phyloP scores from a whole-genome alignment of 2,329 filamentous ascomycete species.

The Chaetomium sp. region DNA sequence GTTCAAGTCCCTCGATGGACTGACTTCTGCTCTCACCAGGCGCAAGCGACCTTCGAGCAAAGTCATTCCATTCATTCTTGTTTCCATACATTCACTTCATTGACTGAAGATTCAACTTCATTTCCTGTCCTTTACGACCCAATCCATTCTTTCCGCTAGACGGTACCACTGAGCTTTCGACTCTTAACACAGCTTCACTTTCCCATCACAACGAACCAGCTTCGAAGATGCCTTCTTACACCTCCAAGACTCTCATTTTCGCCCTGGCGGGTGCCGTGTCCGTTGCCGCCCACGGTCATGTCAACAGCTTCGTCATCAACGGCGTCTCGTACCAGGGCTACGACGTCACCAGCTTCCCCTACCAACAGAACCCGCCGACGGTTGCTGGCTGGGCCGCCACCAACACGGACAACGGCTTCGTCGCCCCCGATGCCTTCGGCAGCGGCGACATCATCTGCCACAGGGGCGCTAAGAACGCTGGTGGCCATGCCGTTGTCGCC shows the following conservation, averaged over 20 bases:
- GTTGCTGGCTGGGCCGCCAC: conserved; percentile 47
- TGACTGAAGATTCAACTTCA: conserved; percentile 33
- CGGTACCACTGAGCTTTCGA: conserved; percentile 26
- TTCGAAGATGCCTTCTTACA: conserved; percentile 33
- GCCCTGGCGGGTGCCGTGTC: conserved; percentile 30
- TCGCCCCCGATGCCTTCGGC: conserved; percentile 46
- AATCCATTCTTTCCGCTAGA: conserved; percentile 32
- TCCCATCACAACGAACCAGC: conserved; percentile 8
- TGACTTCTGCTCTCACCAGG: conserved; percentile 26
- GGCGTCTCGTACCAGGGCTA: conserved; percentile 47
- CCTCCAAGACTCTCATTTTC: conserved; percentile 31
- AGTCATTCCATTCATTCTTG: conserved; percentile 28
- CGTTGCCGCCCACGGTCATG: conserved; percentile 46
- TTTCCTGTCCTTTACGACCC: conserved; percentile 25
- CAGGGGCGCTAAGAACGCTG: conserved; percentile 44
- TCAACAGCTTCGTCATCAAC: conserved; percentile 48
- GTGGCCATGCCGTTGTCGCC: conserved; percentile 43
- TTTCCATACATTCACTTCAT: conserved; percentile 33
- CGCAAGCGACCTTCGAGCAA: conserved; percentile 31
- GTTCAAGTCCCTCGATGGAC: conserved; percentile 1
- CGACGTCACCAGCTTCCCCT: conserved; percentile 44
- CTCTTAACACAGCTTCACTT: conserved; percentile 16
- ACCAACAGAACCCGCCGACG: conserved; percentile 43
- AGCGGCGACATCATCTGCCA: conserved; percentile 52
- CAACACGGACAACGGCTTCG: conserved; percentile 55